Conservation (phyloP, 768 basidiomycete species). For the Hydnomerulius pinastri region DNA sequence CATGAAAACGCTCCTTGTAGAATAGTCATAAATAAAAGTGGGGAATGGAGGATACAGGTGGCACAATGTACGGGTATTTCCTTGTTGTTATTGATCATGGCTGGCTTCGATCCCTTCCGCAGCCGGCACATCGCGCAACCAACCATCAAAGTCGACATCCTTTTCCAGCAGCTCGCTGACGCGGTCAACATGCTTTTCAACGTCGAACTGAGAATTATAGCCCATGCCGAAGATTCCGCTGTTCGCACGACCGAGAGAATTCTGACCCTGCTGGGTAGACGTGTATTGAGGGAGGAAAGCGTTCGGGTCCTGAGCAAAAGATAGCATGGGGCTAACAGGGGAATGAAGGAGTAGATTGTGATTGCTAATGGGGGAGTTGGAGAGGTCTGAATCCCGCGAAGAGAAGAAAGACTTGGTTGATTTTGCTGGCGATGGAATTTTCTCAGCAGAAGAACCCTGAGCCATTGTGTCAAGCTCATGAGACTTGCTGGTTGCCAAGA, state of each 20-base stretch:
- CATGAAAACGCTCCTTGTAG: conserved; percentile 4
- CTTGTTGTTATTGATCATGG: conserved; percentile 14
- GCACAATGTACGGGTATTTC: conserved; percentile 6
- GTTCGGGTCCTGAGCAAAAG: conserved; percentile 37
- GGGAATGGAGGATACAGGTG: conserved; percentile 14
- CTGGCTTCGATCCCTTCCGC: conserved; percentile 26
- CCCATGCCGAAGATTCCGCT: conserved; percentile 39
- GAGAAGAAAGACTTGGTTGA: conserved; percentile 39
- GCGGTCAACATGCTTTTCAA: conserved; percentile 53
- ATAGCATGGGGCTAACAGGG: conserved; percentile 34
- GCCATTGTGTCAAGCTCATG: conserved; percentile 1
- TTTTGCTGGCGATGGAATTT: conserved; percentile 32
- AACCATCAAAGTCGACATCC: conserved; percentile 59
- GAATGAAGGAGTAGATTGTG: conserved; percentile 33
- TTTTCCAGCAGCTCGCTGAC: conserved; percentile 57
- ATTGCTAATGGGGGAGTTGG: conserved; percentile 24
- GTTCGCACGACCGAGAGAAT: conserved; percentile 17
- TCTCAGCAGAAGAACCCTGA: conserved; percentile 4
- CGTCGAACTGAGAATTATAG: conserved; percentile 60
- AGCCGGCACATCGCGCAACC: conserved; percentile 46
- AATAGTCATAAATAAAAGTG: conserved; percentile 17
- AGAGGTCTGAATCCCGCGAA: conserved; percentile 37
- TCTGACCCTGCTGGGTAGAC: conserved; percentile 37
- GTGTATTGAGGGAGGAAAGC: conserved; percentile 39
- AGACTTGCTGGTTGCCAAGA: conserved; percentile 5